Evolutionary conservation across 495 filamentous ascomycete species (phyloP), one percentile per base, ranked within the genome.

Genomic region (Penicillium nucicola): DNA sequence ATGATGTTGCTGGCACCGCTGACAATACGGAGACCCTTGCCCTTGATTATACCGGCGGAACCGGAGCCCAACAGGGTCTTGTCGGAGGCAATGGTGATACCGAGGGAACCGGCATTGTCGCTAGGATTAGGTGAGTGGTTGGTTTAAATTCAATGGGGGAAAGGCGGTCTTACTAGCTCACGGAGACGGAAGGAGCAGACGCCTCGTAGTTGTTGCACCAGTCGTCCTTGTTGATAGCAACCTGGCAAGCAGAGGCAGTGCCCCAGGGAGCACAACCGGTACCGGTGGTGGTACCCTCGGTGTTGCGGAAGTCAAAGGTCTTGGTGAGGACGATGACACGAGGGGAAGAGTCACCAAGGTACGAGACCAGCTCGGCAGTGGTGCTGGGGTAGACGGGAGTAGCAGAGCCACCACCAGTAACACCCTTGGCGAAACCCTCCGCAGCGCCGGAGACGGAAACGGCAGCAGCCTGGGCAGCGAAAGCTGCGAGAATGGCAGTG

Each of bases 171-270:
- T 52, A 62, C 61, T 77, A 77, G n/a, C 56, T 65, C 23, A 81
- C 76, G 3, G 51, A 52, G 33, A 65, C 63, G 5, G 50, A 49
- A 0, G 69, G 67, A 8, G 71, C 69, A 42, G 53, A 35, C 0
- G 71, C 39, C 61, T 74, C 44, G 48, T 72, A 72, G 60, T 71
- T 74, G 11, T 36, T 57, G 52, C 73, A 78, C 77, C 76, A 77
- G 58, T 67, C 52, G 48, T 77, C 62, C 60, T 72, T 53, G 65
- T 79, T 77, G 55, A 83, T 82, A 35, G 80, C 80, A 41, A 76
- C 45, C 62, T 77, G 80, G 55, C 69, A 78, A 25, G 37, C 71
- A 44, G 58, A 60, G 30, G 41, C 65, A 44, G 72, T 74, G 15
- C 68, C 68, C 71, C 75, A 76, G 17, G 71, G 70, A 38, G 72